phyloP scores from a whole-genome alignment of 2,329 filamentous ascomycete genomes.

The Penicillium aurantiogriseum region DNA sequence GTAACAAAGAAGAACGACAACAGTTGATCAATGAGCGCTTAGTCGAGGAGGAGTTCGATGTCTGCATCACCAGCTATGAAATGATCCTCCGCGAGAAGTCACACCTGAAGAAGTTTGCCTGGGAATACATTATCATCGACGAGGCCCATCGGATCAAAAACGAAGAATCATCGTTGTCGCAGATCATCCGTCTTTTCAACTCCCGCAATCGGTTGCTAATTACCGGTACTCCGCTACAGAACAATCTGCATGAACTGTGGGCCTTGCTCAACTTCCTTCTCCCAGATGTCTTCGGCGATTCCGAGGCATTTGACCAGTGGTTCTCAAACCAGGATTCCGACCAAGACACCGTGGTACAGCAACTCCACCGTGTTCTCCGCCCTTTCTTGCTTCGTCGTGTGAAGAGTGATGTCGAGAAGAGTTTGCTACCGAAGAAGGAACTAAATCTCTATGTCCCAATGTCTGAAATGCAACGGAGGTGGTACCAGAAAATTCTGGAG shows the following conservation, averaged over 20 bases:
- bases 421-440: slow-evolving; percentile 93
- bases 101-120: slow-evolving; percentile 94
- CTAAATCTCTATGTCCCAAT: slow-evolving; percentile 96
- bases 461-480: slow-evolving; percentile 98
- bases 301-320: slow-evolving; percentile 97
- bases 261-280: slow-evolving; percentile 94
- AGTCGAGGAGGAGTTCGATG: slow-evolving; percentile 93
- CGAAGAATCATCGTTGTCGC: slow-evolving; percentile 92
- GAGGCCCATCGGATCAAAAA: slow-evolving; percentile 99
- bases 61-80: slow-evolving; percentile 97
- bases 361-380: slow-evolving; percentile 86
- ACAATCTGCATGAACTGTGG: slow-evolving; percentile 98
- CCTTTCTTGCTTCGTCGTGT: slow-evolving; percentile 94
- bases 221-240: slow-evolving; percentile 93
- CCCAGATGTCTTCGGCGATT: slow-evolving; percentile 96
- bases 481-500: slow-evolving; percentile 98
- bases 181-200: slow-evolving; percentile 94
- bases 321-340: slow-evolving; percentile 88
- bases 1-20: slow-evolving; percentile 89
- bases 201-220: slow-evolving; percentile 94
- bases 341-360: slow-evolving; percentile 92
- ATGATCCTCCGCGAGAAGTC: slow-evolving; percentile 97
- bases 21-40: slow-evolving; percentile 85
- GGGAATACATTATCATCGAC: slow-evolving; percentile 99
- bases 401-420: slow-evolving; percentile 98